Base-by-base conservation (phyloP, 768 basidiomycete genomes). In the Strobilomyces confusus region DNA sequence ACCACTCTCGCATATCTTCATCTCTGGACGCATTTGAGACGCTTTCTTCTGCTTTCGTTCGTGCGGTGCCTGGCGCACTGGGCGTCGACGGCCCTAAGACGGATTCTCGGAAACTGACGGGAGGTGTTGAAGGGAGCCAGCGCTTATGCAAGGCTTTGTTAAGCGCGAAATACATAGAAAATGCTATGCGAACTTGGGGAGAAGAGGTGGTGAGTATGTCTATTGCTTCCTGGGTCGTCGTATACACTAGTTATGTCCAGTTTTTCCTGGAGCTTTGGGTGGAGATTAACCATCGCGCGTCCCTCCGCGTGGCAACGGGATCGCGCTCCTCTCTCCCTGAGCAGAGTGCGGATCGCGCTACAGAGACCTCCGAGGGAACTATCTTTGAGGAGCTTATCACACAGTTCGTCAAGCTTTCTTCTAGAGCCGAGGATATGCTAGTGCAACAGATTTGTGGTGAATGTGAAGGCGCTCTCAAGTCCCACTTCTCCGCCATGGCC, bases 11-110 rank as follows among this genome's bases (percentile, higher is more conserved):
- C 19, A 85, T 99, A 67, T 77, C 82, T 1, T 81, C 87, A 9
- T 92, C 94, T 9, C 73, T 98, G 23, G 93, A 98, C 62, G 95
- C 95, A 0, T 98, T 98, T 60, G 97, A 98, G 69, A 88, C 86
- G 1, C 75, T 97, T 6, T 92, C 93, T 1, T 92, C 89, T 29
- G 80, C 86, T 0, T 83, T 99, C 58, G 82, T 94, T 38, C 86
- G 92, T 14, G 88, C 88, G 4, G 94, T 98, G 2, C 97, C 97
- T 1, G 97, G 97, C 17, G 92, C 92, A 0, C 77, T 98, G 37
- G 78, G 82, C 19, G 83, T 83, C 42, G 69, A 68, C 4, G 70
- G 72, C 51, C 45, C 62, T 1, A 70, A 64, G 49, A 56, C 70
- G 12, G 86, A 90, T 61, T 75, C 82, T 9, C 75, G 77, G 52